Conservation (phyloP, 2,329 filamentous ascomycete genomes). For the Microcyclosporella mali region DNA sequence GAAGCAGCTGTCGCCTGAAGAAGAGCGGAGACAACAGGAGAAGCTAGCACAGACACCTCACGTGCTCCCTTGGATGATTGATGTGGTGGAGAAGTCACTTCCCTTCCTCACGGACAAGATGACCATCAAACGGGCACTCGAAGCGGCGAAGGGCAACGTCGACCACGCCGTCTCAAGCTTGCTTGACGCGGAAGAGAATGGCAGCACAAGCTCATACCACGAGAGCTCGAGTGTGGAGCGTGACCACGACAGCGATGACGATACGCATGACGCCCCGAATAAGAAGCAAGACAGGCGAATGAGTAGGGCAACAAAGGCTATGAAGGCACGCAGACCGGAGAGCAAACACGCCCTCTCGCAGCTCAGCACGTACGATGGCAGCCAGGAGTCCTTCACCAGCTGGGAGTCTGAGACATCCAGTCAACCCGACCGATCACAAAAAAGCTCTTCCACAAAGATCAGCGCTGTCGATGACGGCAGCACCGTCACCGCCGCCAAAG, state of each 20-base stretch:
- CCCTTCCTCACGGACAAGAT: constrained; percentile 46
- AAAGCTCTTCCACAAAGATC: constrained; percentile 16
- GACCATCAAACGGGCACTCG: constrained; percentile 48
- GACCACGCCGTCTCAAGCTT: constrained; percentile 48
- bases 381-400: constrained; percentile 32
- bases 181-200: constrained; percentile 43
- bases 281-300: constrained; percentile 47
- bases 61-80: constrained; percentile 51
- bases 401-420: constrained; percentile 29
- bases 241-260: constrained; percentile 48
- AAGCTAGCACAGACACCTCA: constrained; percentile 35
- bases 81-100: constrained; percentile 47
- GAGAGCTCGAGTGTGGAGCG: constrained; percentile 46
- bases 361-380: constrained; percentile 26
- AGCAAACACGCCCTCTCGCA: constrained; percentile 29
- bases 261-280: constrained; percentile 42
- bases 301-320: constrained; percentile 38
- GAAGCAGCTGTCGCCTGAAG: constrained; percentile 35
- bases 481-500: constrained; percentile 4
- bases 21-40: constrained; percentile 35
- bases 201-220: constrained; percentile 38
- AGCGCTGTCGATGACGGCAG: constrained; percentile 6
- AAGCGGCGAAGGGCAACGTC: constrained; percentile 50
- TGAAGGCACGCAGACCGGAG: constrained; percentile 21
- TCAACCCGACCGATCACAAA: constrained; percentile 24